Percentiles rank a stretch among this genome's conserved stretches.
Evolutionary conservation across 2,329 filamentous ascomycete genomes (phyloP).

Genomic region (Ascochyta clinopodiicola): DNA sequence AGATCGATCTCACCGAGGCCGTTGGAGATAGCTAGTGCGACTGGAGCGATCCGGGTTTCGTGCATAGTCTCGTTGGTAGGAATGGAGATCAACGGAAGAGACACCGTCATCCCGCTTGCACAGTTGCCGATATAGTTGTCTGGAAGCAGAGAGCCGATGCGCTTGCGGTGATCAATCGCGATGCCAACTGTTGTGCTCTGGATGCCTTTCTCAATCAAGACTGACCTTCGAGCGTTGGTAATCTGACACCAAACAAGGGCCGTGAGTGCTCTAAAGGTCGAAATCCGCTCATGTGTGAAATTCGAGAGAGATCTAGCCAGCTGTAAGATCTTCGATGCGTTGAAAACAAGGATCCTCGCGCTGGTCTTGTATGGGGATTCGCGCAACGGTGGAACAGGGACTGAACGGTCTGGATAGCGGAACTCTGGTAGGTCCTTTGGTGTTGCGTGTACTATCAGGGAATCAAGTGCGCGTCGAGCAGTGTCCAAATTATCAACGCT

Average conservation of each 20-base stretch:
- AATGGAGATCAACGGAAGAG: not conserved
- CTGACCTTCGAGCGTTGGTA: constrained; percentile 20
- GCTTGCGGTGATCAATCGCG: constrained; percentile 10
- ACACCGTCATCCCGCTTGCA: constrained; percentile 12
- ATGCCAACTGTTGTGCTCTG: constrained; percentile 22
- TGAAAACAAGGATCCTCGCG: constrained; percentile 3
- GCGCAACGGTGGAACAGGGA: not conserved
- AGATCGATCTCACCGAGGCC: not conserved
- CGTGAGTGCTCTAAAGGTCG: constrained; percentile 24
- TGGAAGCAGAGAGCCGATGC: not conserved
- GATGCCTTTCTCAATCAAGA: not conserved
- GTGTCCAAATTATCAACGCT: not conserved
- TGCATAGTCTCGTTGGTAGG: not conserved
- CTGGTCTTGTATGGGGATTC: not conserved
- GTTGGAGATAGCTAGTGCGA: not conserved
- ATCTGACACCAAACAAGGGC: constrained; percentile 30
- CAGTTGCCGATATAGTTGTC: constrained; percentile 17
- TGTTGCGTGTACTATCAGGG: not conserved
- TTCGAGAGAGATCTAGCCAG: not conserved
- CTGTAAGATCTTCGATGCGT: not conserved
- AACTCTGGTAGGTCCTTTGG: constrained; percentile 2
- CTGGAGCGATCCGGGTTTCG: not conserved
- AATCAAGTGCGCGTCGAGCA: not conserved
- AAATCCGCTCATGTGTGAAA: constrained; percentile 3
- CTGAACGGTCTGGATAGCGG: not conserved